Percentiles rank a stretch among this genome's conserved stretches.
Conservation (phyloP, 169 alveolate species). For the Perkinsus olseni region DNA sequence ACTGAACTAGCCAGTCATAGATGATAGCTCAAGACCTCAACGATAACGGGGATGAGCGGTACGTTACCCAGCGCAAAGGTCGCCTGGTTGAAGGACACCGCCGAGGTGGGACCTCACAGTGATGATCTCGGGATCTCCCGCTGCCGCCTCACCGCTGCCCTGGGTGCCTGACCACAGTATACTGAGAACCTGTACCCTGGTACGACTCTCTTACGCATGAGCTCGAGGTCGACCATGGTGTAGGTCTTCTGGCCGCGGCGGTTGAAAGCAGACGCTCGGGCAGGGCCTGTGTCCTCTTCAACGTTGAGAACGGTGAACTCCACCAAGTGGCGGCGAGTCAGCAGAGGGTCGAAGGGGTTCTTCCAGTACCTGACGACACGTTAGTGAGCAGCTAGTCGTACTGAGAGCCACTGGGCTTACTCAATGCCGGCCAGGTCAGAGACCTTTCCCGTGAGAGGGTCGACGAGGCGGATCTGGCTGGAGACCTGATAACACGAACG, state of each 20-base stretch:
- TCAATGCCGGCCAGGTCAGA: background rate
- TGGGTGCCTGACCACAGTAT: background rate
- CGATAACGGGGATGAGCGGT: no score
- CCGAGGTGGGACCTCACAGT: background rate
- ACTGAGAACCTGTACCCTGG: background rate
- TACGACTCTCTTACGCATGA: background rate
- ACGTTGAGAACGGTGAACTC: constrained; percentile 18
- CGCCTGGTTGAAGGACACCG: background rate
- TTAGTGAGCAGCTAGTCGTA: constrained; percentile 10
- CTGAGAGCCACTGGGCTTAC: background rate
- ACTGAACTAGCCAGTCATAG: no score
- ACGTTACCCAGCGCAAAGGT: background rate
- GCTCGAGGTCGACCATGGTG: background rate
- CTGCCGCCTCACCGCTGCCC: background rate
- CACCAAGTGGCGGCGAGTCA: constrained; percentile 29
- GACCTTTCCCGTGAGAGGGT: background rate
- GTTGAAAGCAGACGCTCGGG: background rate
- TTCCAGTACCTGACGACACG: constrained; percentile 43
- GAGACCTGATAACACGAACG: background rate
- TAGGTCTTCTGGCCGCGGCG: background rate
- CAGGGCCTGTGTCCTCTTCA: constrained; percentile 6
- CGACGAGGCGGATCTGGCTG: background rate
- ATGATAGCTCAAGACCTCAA: no score
- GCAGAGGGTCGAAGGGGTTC: constrained; percentile 37
- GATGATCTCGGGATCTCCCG: background rate